Evolutionary conservation across 2,329 filamentous ascomycete species (phyloP).

Genomic region (Fusarium chlamydosporum): DNA sequence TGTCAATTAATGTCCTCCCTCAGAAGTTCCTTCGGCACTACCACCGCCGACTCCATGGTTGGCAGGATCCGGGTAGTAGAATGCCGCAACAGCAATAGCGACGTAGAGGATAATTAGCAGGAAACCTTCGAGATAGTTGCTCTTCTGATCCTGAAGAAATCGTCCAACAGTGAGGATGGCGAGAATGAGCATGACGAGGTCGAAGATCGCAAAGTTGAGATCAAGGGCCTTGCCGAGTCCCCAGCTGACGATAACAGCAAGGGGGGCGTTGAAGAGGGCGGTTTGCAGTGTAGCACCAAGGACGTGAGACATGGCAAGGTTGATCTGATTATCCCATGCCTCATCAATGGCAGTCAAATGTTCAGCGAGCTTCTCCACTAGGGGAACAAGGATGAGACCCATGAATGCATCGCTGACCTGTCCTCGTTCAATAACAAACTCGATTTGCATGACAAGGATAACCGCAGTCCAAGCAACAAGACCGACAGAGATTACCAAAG

Average conservation of each 20-base stretch:
- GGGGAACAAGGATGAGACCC: slow-evolving; percentile 81
- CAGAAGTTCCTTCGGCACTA: slow-evolving; percentile 16
- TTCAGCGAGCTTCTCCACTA: slow-evolving; percentile 89
- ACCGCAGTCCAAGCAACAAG: slow-evolving; percentile 82
- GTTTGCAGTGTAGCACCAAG: slow-evolving; percentile 91
- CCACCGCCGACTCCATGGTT: slow-evolving; percentile 15
- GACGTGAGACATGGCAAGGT: slow-evolving; percentile 87
- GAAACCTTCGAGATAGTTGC: slow-evolving; percentile 89
- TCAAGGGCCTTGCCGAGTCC: slow-evolving; percentile 78
- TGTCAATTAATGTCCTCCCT: slow-evolving; percentile 30
- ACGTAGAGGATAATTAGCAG: slow-evolving; percentile 80
- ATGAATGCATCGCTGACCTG: slow-evolving; percentile 68
- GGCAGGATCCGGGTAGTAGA: slow-evolving; percentile 66
- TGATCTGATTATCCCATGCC: slow-evolving; percentile 86
- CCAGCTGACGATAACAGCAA: slow-evolving; percentile 89
- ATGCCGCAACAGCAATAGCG: slow-evolving; percentile 71
- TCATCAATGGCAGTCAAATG: slow-evolving; percentile 88
- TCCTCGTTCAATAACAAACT: slow-evolving; percentile 64
- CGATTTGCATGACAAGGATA: slow-evolving; percentile 80
- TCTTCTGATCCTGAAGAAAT: slow-evolving; percentile 89
- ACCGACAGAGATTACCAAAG: slow-evolving; percentile 72
- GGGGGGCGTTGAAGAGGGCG: slow-evolving; percentile 86
- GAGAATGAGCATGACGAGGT: slow-evolving; percentile 84
- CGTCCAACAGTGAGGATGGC: slow-evolving; percentile 89
- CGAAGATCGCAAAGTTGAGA: slow-evolving; percentile 89